Conservation (phyloP, 768 basidiomycete genomes). For the Russula sp. region DNA sequence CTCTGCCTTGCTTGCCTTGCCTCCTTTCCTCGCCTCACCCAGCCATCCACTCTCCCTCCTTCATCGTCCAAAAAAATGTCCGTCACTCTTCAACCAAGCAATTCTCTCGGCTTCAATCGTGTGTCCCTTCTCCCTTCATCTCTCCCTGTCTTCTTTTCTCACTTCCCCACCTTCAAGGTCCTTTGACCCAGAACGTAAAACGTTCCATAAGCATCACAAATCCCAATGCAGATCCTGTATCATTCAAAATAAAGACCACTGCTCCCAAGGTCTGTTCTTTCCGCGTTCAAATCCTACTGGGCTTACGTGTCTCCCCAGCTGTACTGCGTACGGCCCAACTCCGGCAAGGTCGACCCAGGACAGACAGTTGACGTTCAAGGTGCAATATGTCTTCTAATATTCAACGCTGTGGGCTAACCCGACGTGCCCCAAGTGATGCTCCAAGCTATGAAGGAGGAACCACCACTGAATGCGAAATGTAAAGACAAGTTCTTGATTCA, state of each 20-base stretch:
- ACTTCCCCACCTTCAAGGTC: constrained; percentile 55
- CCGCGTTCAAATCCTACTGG: neutral
- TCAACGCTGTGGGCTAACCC: constrained; percentile 11
- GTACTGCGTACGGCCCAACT: constrained; percentile 97
- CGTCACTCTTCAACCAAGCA: constrained; percentile 72
- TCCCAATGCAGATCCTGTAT: constrained; percentile 82
- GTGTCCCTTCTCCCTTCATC: constrained; percentile 35
- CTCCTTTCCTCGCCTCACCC: neutral
- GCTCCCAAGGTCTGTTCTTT: constrained; percentile 76
- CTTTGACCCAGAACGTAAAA: constrained; percentile 88
- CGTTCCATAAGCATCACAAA: constrained; percentile 82
- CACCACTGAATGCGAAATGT: constrained; percentile 86
- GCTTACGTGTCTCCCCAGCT: constrained; percentile 48
- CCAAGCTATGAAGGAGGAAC: constrained; percentile 95
- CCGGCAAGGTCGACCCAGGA: constrained; percentile 93
- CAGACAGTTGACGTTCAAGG: constrained; percentile 92
- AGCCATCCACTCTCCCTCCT: neutral
- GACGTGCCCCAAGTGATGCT: constrained; percentile 69
- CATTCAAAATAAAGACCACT: constrained; percentile 99
- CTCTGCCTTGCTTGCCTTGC: neutral
- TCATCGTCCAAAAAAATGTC: constrained; percentile 61
- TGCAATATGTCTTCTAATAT: constrained; percentile 24
- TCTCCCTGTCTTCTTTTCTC: constrained; percentile 23
- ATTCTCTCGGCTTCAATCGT: constrained; percentile 81
- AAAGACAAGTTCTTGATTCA: constrained; percentile 99